Conservation (phyloP, 2,329 filamentous ascomycete species). For the Teratosphaeria epicoccoides region DNA sequence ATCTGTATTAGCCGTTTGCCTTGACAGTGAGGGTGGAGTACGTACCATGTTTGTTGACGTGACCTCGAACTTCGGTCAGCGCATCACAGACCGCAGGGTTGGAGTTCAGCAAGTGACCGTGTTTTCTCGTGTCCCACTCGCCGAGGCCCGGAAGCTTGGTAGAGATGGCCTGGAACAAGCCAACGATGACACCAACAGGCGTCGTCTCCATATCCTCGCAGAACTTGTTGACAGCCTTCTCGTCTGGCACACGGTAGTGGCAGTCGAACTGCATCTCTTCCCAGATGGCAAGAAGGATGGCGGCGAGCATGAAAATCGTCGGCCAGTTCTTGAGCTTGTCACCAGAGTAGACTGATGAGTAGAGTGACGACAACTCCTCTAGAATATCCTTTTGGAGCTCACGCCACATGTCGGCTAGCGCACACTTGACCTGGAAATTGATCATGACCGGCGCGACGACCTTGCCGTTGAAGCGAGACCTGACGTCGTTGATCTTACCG, state of each 20-base stretch:
- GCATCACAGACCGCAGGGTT: slow-evolving; percentile 88
- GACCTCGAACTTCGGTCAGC: slow-evolving; percentile 87
- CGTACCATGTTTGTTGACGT: slow-evolving; percentile 90
- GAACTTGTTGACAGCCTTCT: slow-evolving; percentile 80
- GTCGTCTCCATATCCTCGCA: slow-evolving; percentile 94
- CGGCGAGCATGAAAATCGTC: slow-evolving; percentile 94
- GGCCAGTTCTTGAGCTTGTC: slow-evolving; percentile 99
- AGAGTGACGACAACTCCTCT: slow-evolving; percentile 81
- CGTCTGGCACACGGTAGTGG: slow-evolving; percentile 85
- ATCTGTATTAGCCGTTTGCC: slow-evolving; percentile 8
- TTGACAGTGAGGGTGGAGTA: neutral
- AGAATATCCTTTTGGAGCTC: slow-evolving; percentile 93
- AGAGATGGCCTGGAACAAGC: slow-evolving; percentile 93
- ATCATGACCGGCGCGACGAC: slow-evolving; percentile 95
- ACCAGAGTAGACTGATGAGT: slow-evolving; percentile 95
- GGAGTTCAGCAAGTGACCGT: slow-evolving; percentile 82
- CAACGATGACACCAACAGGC: slow-evolving; percentile 90
- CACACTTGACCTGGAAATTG: slow-evolving; percentile 98
- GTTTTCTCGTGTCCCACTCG: slow-evolving; percentile 88
- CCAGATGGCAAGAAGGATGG: slow-evolving; percentile 88
- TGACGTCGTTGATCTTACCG: slow-evolving; percentile 75
- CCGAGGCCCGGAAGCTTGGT: slow-evolving; percentile 87
- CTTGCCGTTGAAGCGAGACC: slow-evolving; percentile 81
- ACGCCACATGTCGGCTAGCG: slow-evolving; percentile 95
- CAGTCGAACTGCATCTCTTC: slow-evolving; percentile 99